Evolutionary conservation across 345 rosid genomes (phyloP).

Genomic region (Eucalyptus decipiens): DNA sequence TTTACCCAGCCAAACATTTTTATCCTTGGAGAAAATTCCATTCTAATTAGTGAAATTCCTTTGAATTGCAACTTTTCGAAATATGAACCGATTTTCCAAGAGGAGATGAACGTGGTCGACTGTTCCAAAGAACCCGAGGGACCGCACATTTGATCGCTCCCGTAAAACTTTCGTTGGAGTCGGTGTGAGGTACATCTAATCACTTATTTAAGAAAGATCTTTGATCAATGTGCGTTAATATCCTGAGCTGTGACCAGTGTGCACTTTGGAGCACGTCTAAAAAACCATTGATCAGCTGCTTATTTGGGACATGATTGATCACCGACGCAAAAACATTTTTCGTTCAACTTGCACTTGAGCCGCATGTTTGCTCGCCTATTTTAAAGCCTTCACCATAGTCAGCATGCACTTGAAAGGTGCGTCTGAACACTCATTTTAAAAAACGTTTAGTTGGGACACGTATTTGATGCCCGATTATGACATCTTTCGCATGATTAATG

Average conservation of each 20-base stretch:
- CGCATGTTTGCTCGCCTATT: neutral
- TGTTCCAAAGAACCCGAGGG: neutral
- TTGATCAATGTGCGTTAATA: neutral
- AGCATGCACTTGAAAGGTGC: neutral
- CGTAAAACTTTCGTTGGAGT: too few relatives aligned
- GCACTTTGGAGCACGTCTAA: neutral
- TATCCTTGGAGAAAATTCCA: neutral
- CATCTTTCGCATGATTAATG: neutral
- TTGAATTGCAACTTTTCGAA: neutral
- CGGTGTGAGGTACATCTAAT: too few relatives aligned
- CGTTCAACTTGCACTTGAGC: neutral
- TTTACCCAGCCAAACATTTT: neutral
- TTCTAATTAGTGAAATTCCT: neutral
- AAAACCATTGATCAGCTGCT: neutral
- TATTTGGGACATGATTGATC: neutral
- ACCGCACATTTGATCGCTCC: too few relatives aligned
- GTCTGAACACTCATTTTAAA: neutral
- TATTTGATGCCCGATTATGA: neutral
- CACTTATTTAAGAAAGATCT: neutral
- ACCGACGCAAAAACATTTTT: too few relatives aligned
- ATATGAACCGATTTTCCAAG: neutral
- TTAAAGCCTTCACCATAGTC: neutral
- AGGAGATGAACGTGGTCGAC: neutral
- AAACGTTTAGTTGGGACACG: neutral
- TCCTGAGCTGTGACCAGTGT: neutral